These are phyloP conservation scores for Neurospora tetraspora DNA, from an alignment of 495 filamentous ascomycete genomes.

Conservation along the genomic window DNA sequence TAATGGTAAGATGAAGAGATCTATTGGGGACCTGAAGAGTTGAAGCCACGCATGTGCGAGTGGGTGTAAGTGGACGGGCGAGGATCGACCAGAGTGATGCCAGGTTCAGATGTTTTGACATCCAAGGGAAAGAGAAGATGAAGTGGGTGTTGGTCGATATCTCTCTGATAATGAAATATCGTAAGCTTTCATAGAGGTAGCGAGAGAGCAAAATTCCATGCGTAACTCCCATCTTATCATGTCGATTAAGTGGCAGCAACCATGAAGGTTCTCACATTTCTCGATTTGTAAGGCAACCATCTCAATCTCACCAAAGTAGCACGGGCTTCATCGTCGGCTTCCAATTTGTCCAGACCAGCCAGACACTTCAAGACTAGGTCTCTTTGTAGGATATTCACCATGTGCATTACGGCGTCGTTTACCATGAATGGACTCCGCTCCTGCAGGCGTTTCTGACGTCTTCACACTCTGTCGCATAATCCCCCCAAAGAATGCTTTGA, in stretches of 20 bases:
- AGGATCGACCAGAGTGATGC: neutral
- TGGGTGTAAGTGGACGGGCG: neutral
- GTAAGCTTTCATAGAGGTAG: neutral
- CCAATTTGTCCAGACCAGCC: neutral
- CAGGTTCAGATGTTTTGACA: neutral
- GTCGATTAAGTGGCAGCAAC: neutral
- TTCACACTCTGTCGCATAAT: neutral
- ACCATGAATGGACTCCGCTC: neutral
- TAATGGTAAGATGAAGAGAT: neutral
- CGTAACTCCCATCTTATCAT: neutral
- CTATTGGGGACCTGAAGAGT: neutral
- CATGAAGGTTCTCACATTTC: neutral
- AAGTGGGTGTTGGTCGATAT: neutral
- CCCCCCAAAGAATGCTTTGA: neutral
- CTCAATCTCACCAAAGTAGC: neutral
- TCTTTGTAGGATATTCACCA: neutral
- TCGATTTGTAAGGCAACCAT: neutral
- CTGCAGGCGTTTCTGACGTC: neutral
- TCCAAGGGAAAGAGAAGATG: neutral
- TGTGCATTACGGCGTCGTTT: neutral
- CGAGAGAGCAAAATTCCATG: neutral
- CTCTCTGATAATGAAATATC: neutral
- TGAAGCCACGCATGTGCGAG: neutral
- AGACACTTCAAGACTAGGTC: neutral
- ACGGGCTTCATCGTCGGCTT: neutral